A percentile compares a stretch with the other conserved stretches of the same genome.
These are phyloP conservation scores for Debaryomyces subglobosus DNA, from an alignment of 1,139 yeast genomes.

Conservation along the genomic window DNA sequence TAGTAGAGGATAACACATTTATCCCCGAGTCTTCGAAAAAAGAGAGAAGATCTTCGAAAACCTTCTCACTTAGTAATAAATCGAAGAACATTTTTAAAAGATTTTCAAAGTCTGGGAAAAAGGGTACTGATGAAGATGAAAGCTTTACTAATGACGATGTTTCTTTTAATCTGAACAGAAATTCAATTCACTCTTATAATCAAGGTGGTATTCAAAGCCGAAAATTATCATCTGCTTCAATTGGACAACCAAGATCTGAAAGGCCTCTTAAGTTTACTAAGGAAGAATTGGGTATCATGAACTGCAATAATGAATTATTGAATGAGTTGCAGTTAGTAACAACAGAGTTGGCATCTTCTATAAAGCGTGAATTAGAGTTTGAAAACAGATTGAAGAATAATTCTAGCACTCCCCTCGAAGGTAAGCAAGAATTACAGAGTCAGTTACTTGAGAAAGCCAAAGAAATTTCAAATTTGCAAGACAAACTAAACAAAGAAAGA, in stretches of 20 bases:
- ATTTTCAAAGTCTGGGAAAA: constrained; percentile 32
- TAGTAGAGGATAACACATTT: constrained; percentile 4
- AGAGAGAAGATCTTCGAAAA: constrained; percentile 26
- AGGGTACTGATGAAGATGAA: constrained; percentile 21
- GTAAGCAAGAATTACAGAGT: constrained; percentile 22
- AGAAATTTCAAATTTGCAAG: constrained; percentile 55
- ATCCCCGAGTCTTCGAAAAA: constrained; percentile 10
- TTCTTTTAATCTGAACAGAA: constrained; percentile 17
- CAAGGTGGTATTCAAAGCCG: constrained; percentile 4
- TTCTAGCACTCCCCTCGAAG: constrained; percentile 12
- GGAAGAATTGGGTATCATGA: constrained; percentile 65
- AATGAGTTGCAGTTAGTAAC: constrained; percentile 70
- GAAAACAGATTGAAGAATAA: constrained; percentile 47
- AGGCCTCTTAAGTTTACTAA: constrained; percentile 43
- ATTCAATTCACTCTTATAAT: constrained; percentile 11
- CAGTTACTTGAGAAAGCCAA: constrained; percentile 48
- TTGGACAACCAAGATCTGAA: constrained; percentile 8
- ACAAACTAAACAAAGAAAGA: constrained; percentile 64
- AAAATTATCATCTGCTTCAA: constrained; percentile 11
- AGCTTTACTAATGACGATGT: constrained; percentile 8
- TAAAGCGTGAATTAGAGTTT: constrained; percentile 62
- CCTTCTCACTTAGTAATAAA: constrained; percentile 29
- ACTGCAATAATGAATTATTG: constrained; percentile 58
- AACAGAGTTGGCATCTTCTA: constrained; percentile 70
- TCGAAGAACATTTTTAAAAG: constrained; percentile 39